Percentiles rank a stretch among this genome's conserved stretches.
Conservation (phyloP, 495 filamentous ascomycete genomes). For the Penicillium maclennaniae region DNA sequence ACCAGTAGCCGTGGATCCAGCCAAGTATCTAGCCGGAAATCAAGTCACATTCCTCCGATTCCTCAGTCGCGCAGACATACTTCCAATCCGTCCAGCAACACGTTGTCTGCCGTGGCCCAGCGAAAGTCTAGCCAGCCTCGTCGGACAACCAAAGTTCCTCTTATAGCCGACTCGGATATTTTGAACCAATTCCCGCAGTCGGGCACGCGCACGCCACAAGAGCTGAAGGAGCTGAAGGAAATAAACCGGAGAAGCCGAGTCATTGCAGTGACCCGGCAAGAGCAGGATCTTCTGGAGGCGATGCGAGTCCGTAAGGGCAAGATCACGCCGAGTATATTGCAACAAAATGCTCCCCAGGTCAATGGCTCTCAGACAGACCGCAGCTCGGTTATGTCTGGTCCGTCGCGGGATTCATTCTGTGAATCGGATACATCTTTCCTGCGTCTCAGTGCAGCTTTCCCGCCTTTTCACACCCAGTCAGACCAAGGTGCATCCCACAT, state of each 20-base stretch:
- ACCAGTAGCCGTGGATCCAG: constrained; percentile 31
- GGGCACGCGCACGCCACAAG: constrained; percentile 14
- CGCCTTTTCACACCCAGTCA: constrained; percentile 19
- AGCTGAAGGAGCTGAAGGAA: constrained; percentile 30
- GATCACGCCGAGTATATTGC: constrained; percentile 68
- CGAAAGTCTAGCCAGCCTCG: constrained; percentile 23
- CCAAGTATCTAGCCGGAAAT: constrained; percentile 20
- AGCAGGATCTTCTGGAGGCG: constrained; percentile 76
- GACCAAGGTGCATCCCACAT: constrained; percentile 29
- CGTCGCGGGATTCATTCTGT: constrained; percentile 38
- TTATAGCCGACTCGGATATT: constrained; percentile 34
- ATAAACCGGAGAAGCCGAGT: constrained; percentile 55
- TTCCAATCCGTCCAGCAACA: constrained; percentile 27
- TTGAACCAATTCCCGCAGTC: constrained; percentile 24
- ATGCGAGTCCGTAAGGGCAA: constrained; percentile 74
- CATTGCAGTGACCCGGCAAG: constrained; percentile 83
- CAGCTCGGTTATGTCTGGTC: constrained; percentile 30
- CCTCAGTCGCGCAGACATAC: constrained; percentile 17
- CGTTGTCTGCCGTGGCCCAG: constrained; percentile 20
- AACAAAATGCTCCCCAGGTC: too few species aligned
- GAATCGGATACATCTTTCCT: constrained; percentile 42
- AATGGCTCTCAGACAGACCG: constrained; percentile 19
- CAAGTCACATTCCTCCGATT: constrained; percentile 8
- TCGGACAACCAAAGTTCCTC: constrained; percentile 33
- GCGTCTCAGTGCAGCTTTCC: constrained; percentile 38